Evolutionary conservation across 331 rosid genomes (phyloP).

Genomic region (Stylosanthes scabra): DNA sequence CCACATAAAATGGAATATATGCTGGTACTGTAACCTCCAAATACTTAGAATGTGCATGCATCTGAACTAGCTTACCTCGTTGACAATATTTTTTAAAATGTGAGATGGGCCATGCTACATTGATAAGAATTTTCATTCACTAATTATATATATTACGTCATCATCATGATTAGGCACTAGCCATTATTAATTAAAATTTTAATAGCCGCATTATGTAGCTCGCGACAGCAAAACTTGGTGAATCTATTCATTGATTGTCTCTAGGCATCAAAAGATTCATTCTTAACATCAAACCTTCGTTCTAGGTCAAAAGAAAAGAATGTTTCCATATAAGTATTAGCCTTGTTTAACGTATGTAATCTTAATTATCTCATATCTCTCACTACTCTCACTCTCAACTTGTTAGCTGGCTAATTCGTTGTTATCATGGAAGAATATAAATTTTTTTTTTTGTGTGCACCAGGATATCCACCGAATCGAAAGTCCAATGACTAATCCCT

Average conservation of each 20-base stretch:
- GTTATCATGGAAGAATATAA: constrained; percentile 19
- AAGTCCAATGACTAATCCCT: too few species aligned
- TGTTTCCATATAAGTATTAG: constrained; percentile 28
- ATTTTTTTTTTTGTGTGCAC: too few species aligned
- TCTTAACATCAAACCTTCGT: constrained; percentile 37
- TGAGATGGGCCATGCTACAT: constrained; percentile 32
- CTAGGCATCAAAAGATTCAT: constrained; percentile 24
- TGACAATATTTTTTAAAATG: constrained; percentile 36
- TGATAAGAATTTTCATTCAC: constrained; percentile 36
- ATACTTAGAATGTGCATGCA: constrained; percentile 45
- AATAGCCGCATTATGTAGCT: constrained; percentile 45
- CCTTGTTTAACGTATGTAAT: not conserved
- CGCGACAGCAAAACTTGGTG: constrained; percentile 35
- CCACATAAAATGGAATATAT: constrained; percentile 17
- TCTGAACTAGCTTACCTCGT: constrained; percentile 40
- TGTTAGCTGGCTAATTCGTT: not conserved
- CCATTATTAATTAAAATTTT: constrained; percentile 21
- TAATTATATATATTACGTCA: constrained; percentile 30
- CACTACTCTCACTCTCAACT: not conserved
- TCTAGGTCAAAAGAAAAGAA: constrained; percentile 37
- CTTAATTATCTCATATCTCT: not conserved
- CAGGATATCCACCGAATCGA: too few species aligned
- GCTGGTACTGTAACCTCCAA: constrained; percentile 15
- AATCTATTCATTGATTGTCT: constrained; percentile 54
- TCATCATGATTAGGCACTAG: constrained; percentile 42